A percentile compares a stretch with the other conserved stretches of the same genome.
These are phyloP conservation scores for Lanmaoa pseudosensibilis DNA, from an alignment of 768 basidiomycete genomes.

Conservation along the genomic window DNA sequence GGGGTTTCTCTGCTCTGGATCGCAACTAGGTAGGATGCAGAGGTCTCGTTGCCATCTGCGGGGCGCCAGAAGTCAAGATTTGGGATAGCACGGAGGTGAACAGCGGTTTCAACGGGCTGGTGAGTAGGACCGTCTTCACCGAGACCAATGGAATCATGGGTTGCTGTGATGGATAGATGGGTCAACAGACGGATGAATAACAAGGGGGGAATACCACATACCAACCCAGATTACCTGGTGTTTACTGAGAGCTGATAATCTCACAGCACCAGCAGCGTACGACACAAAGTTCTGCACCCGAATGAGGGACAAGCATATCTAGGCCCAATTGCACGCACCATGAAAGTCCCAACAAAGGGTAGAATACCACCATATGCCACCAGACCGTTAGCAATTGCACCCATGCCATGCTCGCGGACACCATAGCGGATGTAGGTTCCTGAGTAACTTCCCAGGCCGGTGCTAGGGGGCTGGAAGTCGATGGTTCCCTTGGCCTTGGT, in stretches of 20 bases:
- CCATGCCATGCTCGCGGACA: constrained; percentile 98
- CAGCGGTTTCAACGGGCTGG: constrained; percentile 89
- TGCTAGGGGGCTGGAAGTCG: constrained; percentile 91
- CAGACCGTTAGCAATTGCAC: constrained; percentile 91
- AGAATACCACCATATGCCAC: constrained; percentile 88
- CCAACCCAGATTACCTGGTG: constrained; percentile 94
- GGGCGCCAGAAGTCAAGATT: constrained; percentile 93
- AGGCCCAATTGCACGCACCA: constrained; percentile 47
- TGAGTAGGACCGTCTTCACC: constrained; percentile 97
- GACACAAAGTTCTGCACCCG: constrained; percentile 80
- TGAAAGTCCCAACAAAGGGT: constrained; percentile 90
- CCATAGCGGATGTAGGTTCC: constrained; percentile 95
- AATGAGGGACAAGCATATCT: constrained; percentile 9
- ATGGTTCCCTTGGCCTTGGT: constrained; percentile 81
- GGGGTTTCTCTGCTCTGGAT: constrained; percentile 75
- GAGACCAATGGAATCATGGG: constrained; percentile 92
- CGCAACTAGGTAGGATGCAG: constrained; percentile 83
- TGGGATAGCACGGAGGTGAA: constrained; percentile 84
- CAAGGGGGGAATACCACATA: constrained; percentile 37
- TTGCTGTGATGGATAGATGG: constrained; percentile 48
- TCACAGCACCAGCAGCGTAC: constrained; percentile 90
- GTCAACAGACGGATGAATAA: background rate
- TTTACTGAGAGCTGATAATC: constrained; percentile 84
- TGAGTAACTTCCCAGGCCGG: constrained; percentile 77
- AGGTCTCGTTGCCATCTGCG: constrained; percentile 97